These are phyloP conservation scores for Spinellus fusiger DNA, from an alignment of 192 early-diverging fungal species.

Conservation along the genomic window DNA sequence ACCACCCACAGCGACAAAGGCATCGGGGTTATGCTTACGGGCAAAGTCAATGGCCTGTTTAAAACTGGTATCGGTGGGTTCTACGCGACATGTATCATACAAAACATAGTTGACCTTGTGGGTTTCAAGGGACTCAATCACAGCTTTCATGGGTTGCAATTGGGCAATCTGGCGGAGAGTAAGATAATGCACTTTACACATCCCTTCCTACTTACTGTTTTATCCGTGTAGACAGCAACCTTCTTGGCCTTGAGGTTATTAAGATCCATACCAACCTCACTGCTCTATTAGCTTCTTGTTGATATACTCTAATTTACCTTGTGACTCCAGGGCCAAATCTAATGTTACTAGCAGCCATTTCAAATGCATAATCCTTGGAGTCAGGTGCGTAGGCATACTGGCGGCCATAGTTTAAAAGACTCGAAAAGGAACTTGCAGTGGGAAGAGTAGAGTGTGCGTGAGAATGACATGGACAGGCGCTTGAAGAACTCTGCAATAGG, in stretches of 20 bases:
- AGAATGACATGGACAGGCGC: slow-evolving; percentile 31
- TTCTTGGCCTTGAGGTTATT: slow-evolving; percentile 74
- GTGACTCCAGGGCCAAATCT: slow-evolving; percentile 83
- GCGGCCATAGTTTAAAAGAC: slow-evolving; percentile 29
- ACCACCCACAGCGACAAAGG: slow-evolving; percentile 87
- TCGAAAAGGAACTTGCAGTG: slow-evolving; percentile 14
- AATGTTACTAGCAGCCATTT: slow-evolving; percentile 87
- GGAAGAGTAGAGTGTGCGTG: slow-evolving; percentile 26
- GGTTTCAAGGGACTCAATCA: slow-evolving; percentile 67
- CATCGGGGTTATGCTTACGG: slow-evolving; percentile 66
- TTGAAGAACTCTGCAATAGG: slow-evolving; percentile 19
- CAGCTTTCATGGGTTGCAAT: slow-evolving; percentile 69
- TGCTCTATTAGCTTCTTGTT: background rate
- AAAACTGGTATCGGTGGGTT: slow-evolving; percentile 81
- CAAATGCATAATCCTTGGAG: slow-evolving; percentile 62
- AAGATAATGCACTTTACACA: too few species aligned
- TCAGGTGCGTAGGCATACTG: slow-evolving; percentile 32
- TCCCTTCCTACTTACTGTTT: slow-evolving; percentile 54
- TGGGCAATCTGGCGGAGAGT: slow-evolving; percentile 49
- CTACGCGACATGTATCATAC: slow-evolving; percentile 73
- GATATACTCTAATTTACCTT: slow-evolving; percentile 21
- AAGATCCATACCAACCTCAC: slow-evolving; percentile 81
- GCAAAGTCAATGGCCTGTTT: slow-evolving; percentile 78
- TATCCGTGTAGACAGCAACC: slow-evolving; percentile 81
- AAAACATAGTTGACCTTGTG: slow-evolving; percentile 63